Evolutionary conservation across 352 stramenopile genomes (phyloP).

Genomic region (Pythium periplocum): DNA sequence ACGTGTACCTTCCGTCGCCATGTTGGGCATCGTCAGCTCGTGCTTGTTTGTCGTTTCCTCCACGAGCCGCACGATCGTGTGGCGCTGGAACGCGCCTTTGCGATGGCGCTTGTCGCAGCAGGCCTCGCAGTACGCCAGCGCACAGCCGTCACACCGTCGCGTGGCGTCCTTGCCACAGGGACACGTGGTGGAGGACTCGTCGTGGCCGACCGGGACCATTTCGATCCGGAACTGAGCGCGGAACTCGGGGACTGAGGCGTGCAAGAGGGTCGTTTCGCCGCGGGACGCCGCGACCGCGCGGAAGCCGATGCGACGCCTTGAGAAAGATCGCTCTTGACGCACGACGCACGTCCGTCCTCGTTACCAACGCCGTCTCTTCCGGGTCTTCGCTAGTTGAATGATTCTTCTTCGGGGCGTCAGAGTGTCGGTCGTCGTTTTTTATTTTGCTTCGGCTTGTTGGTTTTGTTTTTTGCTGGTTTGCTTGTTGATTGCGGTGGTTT

Average conservation of each 20-base stretch:
- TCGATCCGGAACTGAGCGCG: no score
- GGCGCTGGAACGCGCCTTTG: slow-evolving; percentile 31
- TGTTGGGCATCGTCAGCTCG: slow-evolving; percentile 6
- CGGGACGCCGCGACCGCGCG: no score
- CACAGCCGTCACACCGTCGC: slow-evolving; percentile 24
- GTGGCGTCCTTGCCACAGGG: slow-evolving; percentile 16
- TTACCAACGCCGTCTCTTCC: not conserved
- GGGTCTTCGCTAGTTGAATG: not conserved
- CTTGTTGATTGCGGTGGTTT: not conserved
- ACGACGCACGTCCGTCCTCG: not conserved
- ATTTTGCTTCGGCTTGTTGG: not conserved
- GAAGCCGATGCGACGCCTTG: not conserved
- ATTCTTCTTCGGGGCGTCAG: no score
- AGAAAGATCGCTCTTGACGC: not conserved
- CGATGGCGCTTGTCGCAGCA: slow-evolving; percentile 27
- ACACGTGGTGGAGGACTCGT: slow-evolving; percentile 8
- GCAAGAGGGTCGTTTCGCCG: no score
- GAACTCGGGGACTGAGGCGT: no score
- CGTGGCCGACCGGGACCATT: no score
- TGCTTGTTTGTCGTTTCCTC: slow-evolving; percentile 1
- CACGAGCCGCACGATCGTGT: slow-evolving; percentile 15
- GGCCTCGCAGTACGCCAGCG: slow-evolving; percentile 25
- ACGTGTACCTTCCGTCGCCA: not conserved
- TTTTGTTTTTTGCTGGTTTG: not conserved
- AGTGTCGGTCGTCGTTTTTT: not conserved